These are phyloP conservation scores for Misopates orontium DNA, from an alignment of 257 asterid species.

Conservation along the genomic window DNA sequence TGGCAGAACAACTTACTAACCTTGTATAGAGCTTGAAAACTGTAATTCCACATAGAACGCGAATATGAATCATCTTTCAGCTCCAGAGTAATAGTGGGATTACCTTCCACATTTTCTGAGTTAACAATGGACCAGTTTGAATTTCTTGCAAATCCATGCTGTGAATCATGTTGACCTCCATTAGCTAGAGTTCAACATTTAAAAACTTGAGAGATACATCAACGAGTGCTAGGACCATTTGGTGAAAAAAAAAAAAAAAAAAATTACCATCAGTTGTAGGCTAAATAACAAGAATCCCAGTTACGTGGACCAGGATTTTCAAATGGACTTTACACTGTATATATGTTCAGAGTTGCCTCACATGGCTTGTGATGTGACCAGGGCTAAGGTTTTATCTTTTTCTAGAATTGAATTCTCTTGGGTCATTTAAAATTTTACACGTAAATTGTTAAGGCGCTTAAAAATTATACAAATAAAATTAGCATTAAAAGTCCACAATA, in stretches of 20 bases:
- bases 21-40: slow-evolving; percentile 87
- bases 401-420: too few relatives aligned
- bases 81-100: slow-evolving; percentile 76
- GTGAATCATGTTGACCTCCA: slow-evolving; percentile 36
- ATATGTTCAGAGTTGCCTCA: too few relatives aligned
- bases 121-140: slow-evolving; percentile 66
- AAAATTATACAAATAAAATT: too few relatives aligned
- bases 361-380: too few relatives aligned
- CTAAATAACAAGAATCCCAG: slow-evolving; percentile 19
- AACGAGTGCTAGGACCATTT: background rate
- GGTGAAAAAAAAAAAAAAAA: background rate
- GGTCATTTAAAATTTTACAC: too few relatives aligned
- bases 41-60: slow-evolving; percentile 94
- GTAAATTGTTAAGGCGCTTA: too few relatives aligned
- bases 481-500: too few relatives aligned
- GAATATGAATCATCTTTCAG: slow-evolving; percentile 86
- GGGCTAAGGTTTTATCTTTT: too few relatives aligned
- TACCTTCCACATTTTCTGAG: slow-evolving; percentile 74
- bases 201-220: slow-evolving; percentile 28
- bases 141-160: slow-evolving; percentile 99
- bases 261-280: slow-evolving; percentile 11
- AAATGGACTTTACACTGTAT: too few relatives aligned
- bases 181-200: slow-evolving; percentile 25
- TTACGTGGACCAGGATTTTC: background rate
- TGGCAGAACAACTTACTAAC: slow-evolving; percentile 33